A percentile compares a stretch with the other conserved stretches of the same genome.
Conservation (phyloP, 306 rosid species). For the Neltuma alba region DNA sequence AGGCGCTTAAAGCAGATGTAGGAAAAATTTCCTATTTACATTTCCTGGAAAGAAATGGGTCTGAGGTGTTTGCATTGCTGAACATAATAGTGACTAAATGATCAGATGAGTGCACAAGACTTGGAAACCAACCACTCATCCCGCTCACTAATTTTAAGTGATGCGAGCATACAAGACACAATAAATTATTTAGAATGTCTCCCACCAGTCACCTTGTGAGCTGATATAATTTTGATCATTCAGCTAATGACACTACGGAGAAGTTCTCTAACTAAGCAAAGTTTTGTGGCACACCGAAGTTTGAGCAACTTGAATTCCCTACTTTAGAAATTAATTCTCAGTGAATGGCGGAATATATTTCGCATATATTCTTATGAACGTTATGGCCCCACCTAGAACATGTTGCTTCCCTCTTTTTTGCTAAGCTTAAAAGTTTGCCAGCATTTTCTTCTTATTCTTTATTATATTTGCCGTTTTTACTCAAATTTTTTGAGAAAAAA, state of each 20-base stretch:
- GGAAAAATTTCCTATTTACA: background rate
- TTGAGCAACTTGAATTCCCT: background rate
- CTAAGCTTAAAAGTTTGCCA: background rate
- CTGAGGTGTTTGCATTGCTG: background rate
- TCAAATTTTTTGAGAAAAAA: background rate
- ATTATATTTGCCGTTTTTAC: background rate
- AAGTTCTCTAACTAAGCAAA: background rate
- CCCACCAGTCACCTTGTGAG: background rate
- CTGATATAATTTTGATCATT: background rate
- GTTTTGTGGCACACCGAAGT: no score
- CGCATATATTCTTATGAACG: background rate
- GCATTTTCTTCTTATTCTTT: background rate
- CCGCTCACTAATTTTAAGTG: background rate
- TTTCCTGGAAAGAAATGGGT: background rate
- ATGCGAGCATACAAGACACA: background rate
- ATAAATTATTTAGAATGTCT: background rate
- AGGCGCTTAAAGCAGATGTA: background rate
- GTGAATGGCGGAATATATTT: background rate
- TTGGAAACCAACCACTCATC: background rate
- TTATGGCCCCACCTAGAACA: background rate
- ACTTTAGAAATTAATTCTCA: background rate
- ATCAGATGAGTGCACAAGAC: background rate
- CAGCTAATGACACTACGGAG: conserved; percentile 3
- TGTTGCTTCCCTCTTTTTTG: background rate
- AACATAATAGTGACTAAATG: background rate